Conservation (phyloP, 768 basidiomycete genomes). For the Scleroderma bovista region DNA sequence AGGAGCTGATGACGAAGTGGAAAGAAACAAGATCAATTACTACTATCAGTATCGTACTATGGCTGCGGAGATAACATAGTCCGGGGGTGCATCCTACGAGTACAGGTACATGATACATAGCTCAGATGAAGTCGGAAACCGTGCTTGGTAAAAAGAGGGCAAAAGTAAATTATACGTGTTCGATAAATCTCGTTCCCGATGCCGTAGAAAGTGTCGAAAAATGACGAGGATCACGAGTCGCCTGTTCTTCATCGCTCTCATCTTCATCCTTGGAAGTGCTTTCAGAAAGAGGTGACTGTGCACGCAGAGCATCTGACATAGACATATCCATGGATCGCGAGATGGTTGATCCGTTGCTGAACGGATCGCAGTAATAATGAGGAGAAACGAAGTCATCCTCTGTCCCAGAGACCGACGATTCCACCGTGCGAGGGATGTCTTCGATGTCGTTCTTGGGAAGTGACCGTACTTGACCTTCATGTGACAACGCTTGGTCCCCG, state of each 20-base stretch:
- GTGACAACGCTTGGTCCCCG: conserved; percentile 4
- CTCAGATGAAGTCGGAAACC: not conserved
- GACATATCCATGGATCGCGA: conserved; percentile 2
- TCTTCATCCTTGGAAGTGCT: conserved; percentile 17
- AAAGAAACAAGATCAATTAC: no score
- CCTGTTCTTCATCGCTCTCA: conserved; percentile 7
- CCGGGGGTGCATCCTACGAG: not conserved
- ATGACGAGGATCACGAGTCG: conserved; percentile 12
- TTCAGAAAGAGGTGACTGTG: conserved; percentile 28
- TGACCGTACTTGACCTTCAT: not conserved
- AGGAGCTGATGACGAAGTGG: no score
- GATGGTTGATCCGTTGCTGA: conserved; percentile 10
- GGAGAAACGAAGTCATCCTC: conserved; percentile 7
- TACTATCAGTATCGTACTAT: no score
- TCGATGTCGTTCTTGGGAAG: conserved; percentile 2
- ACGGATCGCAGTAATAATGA: conserved; percentile 18
- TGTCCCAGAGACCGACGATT: conserved; percentile 25
- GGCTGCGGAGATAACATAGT: no score
- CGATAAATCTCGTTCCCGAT: conserved; percentile 47
- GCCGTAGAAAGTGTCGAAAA: conserved; percentile 17
- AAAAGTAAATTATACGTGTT: conserved; percentile 19
- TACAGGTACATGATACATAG: not conserved
- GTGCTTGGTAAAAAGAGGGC: no score
- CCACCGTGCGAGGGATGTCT: conserved; percentile 10
- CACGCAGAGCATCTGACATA: conserved; percentile 2